A percentile compares a stretch with the other conserved stretches of the same genome.
Conservation (phyloP, 2,329 filamentous ascomycete genomes). For the Ophiocordyceps camponoti-rufipedis region DNA sequence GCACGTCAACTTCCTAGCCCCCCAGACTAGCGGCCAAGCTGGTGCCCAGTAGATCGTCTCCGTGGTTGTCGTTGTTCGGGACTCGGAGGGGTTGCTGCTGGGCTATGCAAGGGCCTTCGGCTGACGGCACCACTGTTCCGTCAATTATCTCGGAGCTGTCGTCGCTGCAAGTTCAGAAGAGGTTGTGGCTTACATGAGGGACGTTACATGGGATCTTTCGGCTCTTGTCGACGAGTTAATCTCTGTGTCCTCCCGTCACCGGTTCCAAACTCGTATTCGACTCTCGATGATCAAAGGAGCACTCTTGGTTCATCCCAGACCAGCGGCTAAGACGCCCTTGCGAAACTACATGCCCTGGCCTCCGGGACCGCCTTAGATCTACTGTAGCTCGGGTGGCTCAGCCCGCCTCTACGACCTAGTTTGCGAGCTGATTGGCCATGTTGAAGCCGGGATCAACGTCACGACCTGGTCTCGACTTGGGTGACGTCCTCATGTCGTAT, state of each 20-base stretch:
- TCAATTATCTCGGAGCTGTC: too few relatives aligned
- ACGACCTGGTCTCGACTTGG: too few relatives aligned
- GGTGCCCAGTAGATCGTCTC: neutral
- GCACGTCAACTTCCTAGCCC: neutral
- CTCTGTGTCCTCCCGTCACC: too few relatives aligned
- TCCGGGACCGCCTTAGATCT: neutral
- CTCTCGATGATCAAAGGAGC: too few relatives aligned
- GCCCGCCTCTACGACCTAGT: neutral
- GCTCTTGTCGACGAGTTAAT: too few relatives aligned
- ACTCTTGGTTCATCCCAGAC: too few relatives aligned
- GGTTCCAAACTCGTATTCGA: too few relatives aligned
- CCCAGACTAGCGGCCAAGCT: neutral
- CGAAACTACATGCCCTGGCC: neutral
- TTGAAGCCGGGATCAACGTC: neutral
- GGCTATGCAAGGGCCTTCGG: neutral
- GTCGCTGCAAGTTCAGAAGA: too few relatives aligned
- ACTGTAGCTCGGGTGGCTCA: neutral
- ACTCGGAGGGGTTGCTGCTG: neutral
- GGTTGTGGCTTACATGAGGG: too few relatives aligned
- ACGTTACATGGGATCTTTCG: too few relatives aligned
- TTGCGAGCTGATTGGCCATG: neutral
- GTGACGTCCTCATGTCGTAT: too few relatives aligned
- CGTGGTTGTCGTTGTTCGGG: neutral
- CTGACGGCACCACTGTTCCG: neutral
- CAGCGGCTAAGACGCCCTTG: neutral